These are phyloP conservation scores for Tolypocladium cylindrosporum DNA, from an alignment of 2,329 filamentous ascomycete genomes.

Conservation along the genomic window DNA sequence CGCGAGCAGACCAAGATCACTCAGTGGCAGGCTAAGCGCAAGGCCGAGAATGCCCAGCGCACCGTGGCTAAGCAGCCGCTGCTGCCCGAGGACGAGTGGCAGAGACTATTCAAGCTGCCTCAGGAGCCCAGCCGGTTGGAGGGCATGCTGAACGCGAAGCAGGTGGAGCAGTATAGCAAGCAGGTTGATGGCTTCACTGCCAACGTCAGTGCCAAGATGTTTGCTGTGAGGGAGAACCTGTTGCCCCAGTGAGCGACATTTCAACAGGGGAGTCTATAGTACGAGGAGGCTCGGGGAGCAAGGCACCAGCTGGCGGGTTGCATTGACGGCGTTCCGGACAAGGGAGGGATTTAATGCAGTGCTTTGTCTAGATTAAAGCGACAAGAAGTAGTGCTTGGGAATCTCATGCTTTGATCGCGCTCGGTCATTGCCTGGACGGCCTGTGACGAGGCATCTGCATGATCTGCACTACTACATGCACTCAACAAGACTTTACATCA, in stretches of 20 bases:
- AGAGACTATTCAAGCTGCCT: constrained; percentile 94
- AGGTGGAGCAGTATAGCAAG: constrained; percentile 95
- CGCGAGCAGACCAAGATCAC: constrained; percentile 96
- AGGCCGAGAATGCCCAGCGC: constrained; percentile 84
- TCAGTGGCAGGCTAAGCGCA: constrained; percentile 93
- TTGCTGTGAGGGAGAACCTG: constrained; percentile 71
- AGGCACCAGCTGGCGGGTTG: constrained; percentile 25
- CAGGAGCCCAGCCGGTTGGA: constrained; percentile 88
- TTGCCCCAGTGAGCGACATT: constrained; percentile 37
- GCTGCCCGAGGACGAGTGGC: constrained; percentile 96
- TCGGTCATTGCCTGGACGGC: neutral
- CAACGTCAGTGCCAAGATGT: constrained; percentile 92
- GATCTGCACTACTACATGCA: neutral
- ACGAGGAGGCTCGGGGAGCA: constrained; percentile 12
- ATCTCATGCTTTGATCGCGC: neutral
- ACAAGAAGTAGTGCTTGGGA: constrained; percentile 11
- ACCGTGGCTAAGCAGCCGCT: constrained; percentile 77
- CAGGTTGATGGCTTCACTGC: constrained; percentile 96
- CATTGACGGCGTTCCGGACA: constrained; percentile 32
- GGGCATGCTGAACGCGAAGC: constrained; percentile 86
- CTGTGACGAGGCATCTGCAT: neutral
- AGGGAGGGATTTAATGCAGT: constrained; percentile 26
- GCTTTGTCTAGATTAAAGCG: constrained; percentile 23
- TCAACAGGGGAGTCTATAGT: neutral
- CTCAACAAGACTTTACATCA: neutral